Evolutionary conservation across 2,329 filamentous ascomycete genomes (phyloP).

Genomic region (Didymella glomerata): DNA sequence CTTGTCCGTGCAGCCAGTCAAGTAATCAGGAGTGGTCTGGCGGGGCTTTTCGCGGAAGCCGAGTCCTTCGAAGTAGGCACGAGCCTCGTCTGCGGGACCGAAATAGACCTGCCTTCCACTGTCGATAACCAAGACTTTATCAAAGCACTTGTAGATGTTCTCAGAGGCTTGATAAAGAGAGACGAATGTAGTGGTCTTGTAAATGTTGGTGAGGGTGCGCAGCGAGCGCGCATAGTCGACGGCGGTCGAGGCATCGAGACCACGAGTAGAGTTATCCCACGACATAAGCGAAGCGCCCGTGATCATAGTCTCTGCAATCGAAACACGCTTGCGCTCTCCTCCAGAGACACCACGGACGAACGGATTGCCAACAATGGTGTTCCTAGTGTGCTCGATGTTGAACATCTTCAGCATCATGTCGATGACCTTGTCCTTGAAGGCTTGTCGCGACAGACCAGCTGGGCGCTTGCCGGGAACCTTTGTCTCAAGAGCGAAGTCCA

Average conservation of each 20-base stretch:
- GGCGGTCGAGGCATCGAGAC: slow-evolving; percentile 59
- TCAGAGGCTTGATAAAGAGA: slow-evolving; percentile 87
- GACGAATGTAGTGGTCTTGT: slow-evolving; percentile 84
- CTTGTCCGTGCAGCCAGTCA: slow-evolving; percentile 84
- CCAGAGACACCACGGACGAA: slow-evolving; percentile 81
- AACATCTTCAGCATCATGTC: slow-evolving; percentile 86
- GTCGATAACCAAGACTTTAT: slow-evolving; percentile 85
- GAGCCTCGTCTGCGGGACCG: slow-evolving; percentile 71
- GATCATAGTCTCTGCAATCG: slow-evolving; percentile 83
- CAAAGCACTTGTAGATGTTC: slow-evolving; percentile 80
- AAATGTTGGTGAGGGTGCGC: slow-evolving; percentile 77
- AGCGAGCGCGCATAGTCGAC: slow-evolving; percentile 60
- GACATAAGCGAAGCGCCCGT: slow-evolving; percentile 75
- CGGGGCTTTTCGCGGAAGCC: slow-evolving; percentile 78
- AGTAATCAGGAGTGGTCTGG: slow-evolving; percentile 82
- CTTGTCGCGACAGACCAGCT: slow-evolving; percentile 72
- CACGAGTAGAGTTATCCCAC: slow-evolving; percentile 64
- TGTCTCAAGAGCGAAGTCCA: slow-evolving; percentile 83
- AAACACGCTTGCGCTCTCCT: slow-evolving; percentile 80
- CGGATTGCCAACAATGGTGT: slow-evolving; percentile 84
- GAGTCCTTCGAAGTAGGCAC: slow-evolving; percentile 77
- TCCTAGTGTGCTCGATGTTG: slow-evolving; percentile 86
- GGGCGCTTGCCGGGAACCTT: slow-evolving; percentile 85
- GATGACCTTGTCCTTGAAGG: slow-evolving; percentile 80
- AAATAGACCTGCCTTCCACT: slow-evolving; percentile 79